Base-by-base conservation (phyloP, 306 rosid genomes). In the Urtica urens region DNA sequence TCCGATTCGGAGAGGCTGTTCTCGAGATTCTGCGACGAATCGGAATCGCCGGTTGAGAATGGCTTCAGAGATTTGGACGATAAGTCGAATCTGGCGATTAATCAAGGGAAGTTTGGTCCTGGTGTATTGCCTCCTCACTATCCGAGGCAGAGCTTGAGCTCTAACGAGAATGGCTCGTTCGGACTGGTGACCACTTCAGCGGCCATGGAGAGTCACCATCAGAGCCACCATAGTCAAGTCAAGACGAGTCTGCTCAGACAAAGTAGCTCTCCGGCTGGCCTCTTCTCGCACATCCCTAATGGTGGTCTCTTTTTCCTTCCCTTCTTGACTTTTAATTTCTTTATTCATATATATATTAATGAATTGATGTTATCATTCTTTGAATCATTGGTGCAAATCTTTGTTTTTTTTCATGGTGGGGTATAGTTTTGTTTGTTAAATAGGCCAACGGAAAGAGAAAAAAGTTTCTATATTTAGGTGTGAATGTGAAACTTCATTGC, bases 71-170 rank as follows among this genome's bases (percentile, higher is more conserved):
- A 71, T 10, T 62, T 70, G 2, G 78, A 54, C 48, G 63, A 69
- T 5, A 67, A 72, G 48, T 46, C 75, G 38, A 38, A 35, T 23
- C 67, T 64, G 29, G 42, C 31, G 14, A 46, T n/a, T 59, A 67
- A 5, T 62, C 26, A 14, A 33, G 50, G 17, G 0, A 17, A 7
- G 22, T 23, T 13, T 18, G 24, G 29, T 15, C 3, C n/a, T 9
- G 10, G n/a, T 3, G 70, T 69, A 8, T 60, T 81, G 17, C 97
- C 97, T 6, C 97, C 93, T 50, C 81, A 88, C 55, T 88, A 88
- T 65, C 97, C 90, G 16, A 73, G 86, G 25, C 83, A 72, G 20
- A 63, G 50, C 70, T 65, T 81, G 37, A 33, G 65, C 18, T 45
- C 65, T 1, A 62, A 31, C 57, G 74, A 73, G 41, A 66, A 58